Conservation (phyloP, 1,284 basidiomycete genomes). For the Trametes hirsuta region DNA sequence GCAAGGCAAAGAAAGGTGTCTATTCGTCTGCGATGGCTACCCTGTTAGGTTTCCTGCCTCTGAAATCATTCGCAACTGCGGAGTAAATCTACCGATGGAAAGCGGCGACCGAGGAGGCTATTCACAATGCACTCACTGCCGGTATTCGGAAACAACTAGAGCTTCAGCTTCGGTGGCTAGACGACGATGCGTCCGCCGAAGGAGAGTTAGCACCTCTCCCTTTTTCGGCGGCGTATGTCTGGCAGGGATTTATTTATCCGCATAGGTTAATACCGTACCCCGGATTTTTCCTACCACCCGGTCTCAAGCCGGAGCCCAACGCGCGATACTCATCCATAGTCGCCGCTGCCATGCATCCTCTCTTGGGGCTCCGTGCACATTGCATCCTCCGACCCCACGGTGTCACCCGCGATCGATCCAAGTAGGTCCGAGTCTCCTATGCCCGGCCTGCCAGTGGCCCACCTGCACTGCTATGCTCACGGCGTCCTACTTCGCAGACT, state of each 20-base stretch:
- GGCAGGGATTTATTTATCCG: too few species aligned
- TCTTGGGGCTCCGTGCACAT: constrained; percentile 34
- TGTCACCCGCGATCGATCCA: constrained; percentile 49
- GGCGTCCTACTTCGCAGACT: background rate
- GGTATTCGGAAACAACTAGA: constrained; percentile 11
- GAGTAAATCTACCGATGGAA: constrained; percentile 7
- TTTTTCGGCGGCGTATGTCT: background rate
- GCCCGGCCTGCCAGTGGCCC: too few species aligned
- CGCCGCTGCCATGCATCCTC: constrained; percentile 10
- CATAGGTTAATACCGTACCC: constrained; percentile 13
- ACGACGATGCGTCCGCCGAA: constrained; percentile 7
- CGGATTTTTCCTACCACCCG: constrained; percentile 10
- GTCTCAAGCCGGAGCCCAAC: constrained; percentile 6
- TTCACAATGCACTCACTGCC: background rate
- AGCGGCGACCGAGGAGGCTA: background rate
- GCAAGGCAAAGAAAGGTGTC: constrained; percentile 6
- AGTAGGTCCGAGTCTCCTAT: constrained; percentile 1
- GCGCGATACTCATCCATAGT: constrained; percentile 13
- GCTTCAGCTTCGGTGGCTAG: constrained; percentile 13
- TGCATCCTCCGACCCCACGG: constrained; percentile 41
- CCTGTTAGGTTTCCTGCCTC: constrained; percentile 8
- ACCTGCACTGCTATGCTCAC: too few species aligned
- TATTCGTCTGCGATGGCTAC: constrained; percentile 4
- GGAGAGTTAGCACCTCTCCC: constrained; percentile 3
- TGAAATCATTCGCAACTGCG: background rate